Conservation (phyloP, 2,329 filamentous ascomycete genomes). For the Cercospora brassicicola region DNA sequence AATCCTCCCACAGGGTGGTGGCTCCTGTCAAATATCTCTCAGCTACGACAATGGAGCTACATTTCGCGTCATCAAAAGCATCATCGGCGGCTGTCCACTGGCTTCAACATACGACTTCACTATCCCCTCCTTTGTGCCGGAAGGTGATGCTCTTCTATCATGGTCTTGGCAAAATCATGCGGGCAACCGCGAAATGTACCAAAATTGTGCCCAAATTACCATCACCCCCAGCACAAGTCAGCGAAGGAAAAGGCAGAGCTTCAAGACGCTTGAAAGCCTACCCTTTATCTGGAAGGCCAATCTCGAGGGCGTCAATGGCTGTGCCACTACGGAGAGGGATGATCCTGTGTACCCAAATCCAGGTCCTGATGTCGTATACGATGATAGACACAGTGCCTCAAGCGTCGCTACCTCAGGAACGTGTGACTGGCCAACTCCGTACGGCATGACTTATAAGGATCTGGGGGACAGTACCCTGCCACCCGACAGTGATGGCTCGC, state of each 20-base stretch:
- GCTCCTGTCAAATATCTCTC: conserved; percentile 73
- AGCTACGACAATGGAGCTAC: conserved; percentile 70
- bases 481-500: neutral
- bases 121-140: conserved; percentile 63
- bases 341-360: conserved; percentile 46
- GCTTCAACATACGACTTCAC: conserved; percentile 62
- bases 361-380: conserved; percentile 45
- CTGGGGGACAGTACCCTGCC: conserved; percentile 16
- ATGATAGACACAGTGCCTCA: conserved; percentile 36
- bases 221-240: conserved; percentile 46
- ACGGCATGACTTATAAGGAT: conserved; percentile 33
- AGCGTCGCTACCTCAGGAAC: conserved; percentile 31
- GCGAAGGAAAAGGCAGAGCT: conserved; percentile 23
- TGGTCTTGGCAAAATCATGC: conserved; percentile 59
- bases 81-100: conserved; percentile 59
- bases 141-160: conserved; percentile 63
- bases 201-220: conserved; percentile 40
- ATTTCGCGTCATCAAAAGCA: conserved; percentile 68
- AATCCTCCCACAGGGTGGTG: conserved; percentile 52
- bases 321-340: conserved; percentile 41
- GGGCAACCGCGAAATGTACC: conserved; percentile 82
- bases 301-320: conserved; percentile 44
- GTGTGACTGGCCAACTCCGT: conserved; percentile 37
- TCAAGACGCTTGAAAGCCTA: conserved; percentile 36
- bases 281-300: conserved; percentile 50